These are phyloP conservation scores for Ceratocystis variospora DNA, from an alignment of 2,329 filamentous ascomycete genomes.

Conservation along the genomic window DNA sequence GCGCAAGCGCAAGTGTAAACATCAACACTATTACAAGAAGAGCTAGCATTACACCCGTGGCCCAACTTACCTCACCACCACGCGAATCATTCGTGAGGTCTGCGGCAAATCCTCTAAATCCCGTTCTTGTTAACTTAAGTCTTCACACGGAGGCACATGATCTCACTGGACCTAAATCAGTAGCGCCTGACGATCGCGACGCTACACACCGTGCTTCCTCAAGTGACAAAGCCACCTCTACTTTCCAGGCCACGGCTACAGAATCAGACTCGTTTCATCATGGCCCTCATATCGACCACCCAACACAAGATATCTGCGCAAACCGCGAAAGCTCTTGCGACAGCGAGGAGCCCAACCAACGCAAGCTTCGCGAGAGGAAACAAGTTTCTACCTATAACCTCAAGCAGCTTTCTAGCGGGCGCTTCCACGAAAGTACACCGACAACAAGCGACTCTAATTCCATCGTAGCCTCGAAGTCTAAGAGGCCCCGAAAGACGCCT, in stretches of 20 bases:
- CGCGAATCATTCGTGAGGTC: no score
- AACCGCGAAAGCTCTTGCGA: not conserved
- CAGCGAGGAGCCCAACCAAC: not conserved
- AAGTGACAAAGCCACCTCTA: not conserved
- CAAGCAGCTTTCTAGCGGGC: constrained; percentile 39
- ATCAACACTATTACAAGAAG: no score
- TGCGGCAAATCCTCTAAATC: no score
- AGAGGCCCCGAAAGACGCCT: not conserved
- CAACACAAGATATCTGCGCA: not conserved
- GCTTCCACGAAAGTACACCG: not conserved
- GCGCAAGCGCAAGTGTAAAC: no score
- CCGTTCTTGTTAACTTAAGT: no score
- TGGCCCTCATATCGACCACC: not conserved
- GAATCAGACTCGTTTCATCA: not conserved
- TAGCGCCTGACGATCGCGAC: not conserved
- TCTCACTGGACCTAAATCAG: not conserved
- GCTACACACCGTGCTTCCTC: not conserved
- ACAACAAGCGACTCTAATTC: not conserved
- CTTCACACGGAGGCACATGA: no score
- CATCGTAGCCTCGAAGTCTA: not conserved
- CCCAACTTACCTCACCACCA: no score
- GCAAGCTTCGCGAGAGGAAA: not conserved
- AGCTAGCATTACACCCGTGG: no score
- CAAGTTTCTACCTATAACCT: constrained; percentile 36
- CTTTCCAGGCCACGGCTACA: not conserved